Base-by-base conservation (phyloP, 2,329 filamentous ascomycete genomes). In the Botrytis porri region DNA sequence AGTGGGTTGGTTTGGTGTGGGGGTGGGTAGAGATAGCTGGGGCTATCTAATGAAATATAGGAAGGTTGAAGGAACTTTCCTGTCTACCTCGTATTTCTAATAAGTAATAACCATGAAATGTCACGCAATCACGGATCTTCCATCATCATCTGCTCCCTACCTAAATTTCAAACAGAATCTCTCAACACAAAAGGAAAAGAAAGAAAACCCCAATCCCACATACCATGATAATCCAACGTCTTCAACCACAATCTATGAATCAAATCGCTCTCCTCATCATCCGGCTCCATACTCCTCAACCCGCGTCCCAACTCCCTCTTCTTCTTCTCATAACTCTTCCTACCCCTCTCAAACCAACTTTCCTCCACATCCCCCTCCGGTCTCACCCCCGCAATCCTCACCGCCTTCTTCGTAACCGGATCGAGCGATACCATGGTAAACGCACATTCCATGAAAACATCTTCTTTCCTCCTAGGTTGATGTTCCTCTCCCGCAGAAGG, bases 351-450 rank as follows among this genome's bases (percentile, higher is more conserved):
- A 80, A 88, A 93, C 3, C 92, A 81, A 0, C 82, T 83, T 71
- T 88, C 87, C 79, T 93, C 91, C 74, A 90, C 88, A 22, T 85
- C 83, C 0, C 87, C 92, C 76, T 90, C 88, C 7, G 89, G 80
- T 45, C 86, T 81, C 4, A 93, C 82, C 0, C 90, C 87, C 35
- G 87, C 87, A 65, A 92, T 88, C 51, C 85, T 83, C 22, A 89
- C 87, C 0, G 90, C 88, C 84, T 87, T 90, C 81, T 90, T 92
- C 0, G 90, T 92, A 3, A 78, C 82, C 2, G 90, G 90, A 77
- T 92, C 88, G 2, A 93, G 82, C 3, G 90, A 91, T n/a, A 81
- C 91, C 91, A 93, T 93, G 0, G 90, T 93, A 78, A 92, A 92
- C 12, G 89, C 88, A 81, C 90, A 92, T n/a, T 89, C 91, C 81